Conservation (phyloP, 2,329 filamentous ascomycete genomes). For the Onygenales sp. region DNA sequence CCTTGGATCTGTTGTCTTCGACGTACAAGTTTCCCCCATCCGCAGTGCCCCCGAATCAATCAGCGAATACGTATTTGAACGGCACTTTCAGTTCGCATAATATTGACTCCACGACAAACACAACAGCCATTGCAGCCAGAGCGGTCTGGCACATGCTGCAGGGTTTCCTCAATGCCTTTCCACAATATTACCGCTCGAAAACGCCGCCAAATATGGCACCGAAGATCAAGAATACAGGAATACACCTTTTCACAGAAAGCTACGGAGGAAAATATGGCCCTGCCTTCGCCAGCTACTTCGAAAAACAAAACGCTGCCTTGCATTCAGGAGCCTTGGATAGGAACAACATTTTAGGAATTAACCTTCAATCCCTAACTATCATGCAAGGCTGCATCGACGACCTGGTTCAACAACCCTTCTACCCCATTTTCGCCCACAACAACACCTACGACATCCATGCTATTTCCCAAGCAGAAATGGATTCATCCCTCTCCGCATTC, state of each 20-base stretch:
- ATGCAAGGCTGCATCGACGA: conserved; percentile 56
- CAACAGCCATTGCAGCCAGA: conserved; percentile 43
- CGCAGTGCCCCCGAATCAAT: conserved; percentile 33
- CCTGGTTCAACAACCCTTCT: conserved; percentile 40
- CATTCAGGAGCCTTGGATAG: conserved; percentile 17
- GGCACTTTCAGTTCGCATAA: conserved; percentile 45
- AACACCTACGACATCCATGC: conserved; percentile 50
- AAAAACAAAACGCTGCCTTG: conserved; percentile 33
- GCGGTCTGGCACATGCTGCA: conserved; percentile 52
- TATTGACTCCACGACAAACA: conserved; percentile 37
- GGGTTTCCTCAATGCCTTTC: conserved; percentile 54
- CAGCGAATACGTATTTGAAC: conserved; percentile 31
- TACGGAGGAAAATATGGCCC: conserved; percentile 38
- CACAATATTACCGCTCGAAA: conserved; percentile 49
- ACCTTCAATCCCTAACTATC: conserved; percentile 45
- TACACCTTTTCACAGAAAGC: conserved; percentile 37
- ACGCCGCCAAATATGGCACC: background rate
- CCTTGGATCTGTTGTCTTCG: conserved; percentile 9
- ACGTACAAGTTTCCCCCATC: conserved; percentile 9
- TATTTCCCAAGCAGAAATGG: conserved; percentile 40
- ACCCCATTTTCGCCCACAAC: conserved; percentile 45
- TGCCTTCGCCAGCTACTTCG: conserved; percentile 29
- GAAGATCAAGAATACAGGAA: conserved; percentile 25
- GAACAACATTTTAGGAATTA: conserved; percentile 29
- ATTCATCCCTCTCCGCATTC: conserved; percentile 36